These are phyloP conservation scores for Poa pratensis DNA, from an alignment of 176 grass and related monocot genomes.

Conservation along the genomic window DNA sequence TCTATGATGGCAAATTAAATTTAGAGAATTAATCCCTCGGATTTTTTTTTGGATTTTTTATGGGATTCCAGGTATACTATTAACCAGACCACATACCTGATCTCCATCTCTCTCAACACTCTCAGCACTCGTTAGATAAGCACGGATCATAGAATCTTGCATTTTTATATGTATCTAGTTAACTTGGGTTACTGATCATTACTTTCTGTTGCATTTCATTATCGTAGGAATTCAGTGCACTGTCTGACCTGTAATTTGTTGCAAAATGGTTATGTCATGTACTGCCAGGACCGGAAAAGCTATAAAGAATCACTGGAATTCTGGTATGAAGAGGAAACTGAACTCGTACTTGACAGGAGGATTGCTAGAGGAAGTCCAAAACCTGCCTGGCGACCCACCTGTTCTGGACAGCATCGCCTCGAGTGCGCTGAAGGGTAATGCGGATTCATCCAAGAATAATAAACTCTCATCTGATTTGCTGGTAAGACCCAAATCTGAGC, in stretches of 20 bases:
- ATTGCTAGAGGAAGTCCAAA: conserved; percentile 28
- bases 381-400: not conserved
- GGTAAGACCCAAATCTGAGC: conserved; percentile 25
- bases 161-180: not conserved
- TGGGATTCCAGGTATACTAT: not conserved
- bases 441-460: conserved; percentile 14
- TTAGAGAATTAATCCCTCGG: not conserved
- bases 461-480: not conserved
- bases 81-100: not conserved
- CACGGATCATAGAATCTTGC: not conserved
- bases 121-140: not conserved
- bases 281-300: conserved; percentile 37
- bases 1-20: conserved; percentile 16
- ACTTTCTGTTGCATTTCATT: conserved; percentile 14
- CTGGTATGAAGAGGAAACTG: conserved; percentile 17
- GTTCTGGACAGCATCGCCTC: not conserved
- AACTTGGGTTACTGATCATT: not conserved
- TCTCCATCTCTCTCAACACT: not conserved
- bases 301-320: conserved; percentile 23
- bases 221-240: conserved; percentile 4
- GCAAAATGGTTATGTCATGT: conserved; percentile 2
- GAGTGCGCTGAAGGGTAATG: not conserved
- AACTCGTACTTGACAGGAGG: conserved; percentile 25
- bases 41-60: not conserved
- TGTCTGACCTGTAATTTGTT: not conserved